phyloP scores from a whole-genome alignment of 1,139 yeast species.

The Arxiozyma slooffiae region DNA sequence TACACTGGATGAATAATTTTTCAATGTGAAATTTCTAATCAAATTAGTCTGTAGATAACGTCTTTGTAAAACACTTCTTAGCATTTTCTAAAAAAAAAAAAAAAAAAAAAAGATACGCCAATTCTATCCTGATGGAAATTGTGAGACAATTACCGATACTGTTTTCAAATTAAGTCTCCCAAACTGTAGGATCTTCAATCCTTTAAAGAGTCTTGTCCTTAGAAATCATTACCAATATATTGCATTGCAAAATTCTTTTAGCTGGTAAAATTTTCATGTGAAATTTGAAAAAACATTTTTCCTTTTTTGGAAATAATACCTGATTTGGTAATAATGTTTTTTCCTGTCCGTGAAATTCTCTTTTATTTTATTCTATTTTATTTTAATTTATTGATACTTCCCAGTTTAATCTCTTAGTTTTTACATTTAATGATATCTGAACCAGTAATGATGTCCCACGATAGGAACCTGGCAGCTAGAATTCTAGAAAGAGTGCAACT shows the following conservation, averaged over 20 bases:
- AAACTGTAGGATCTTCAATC: too few species aligned
- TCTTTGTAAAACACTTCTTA: not conserved
- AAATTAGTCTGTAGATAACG: not conserved
- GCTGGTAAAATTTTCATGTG: too few species aligned
- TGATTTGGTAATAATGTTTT: not conserved
- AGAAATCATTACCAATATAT: too few species aligned
- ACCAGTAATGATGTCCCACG: conserved; percentile 12
- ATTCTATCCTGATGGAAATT: too few species aligned
- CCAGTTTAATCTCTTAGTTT: not conserved
- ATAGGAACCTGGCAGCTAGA: conserved; percentile 26
- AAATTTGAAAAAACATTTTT: not conserved
- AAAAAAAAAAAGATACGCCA: too few species aligned
- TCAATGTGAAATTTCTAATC: not conserved
- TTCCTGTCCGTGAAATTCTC: not conserved
- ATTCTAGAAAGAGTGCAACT: conserved; percentile 29
- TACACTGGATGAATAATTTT: not conserved
- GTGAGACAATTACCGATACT: too few species aligned
- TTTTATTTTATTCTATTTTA: too few species aligned
- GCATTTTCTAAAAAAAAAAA: not conserved
- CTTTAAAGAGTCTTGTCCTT: too few species aligned
- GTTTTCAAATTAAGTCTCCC: too few species aligned
- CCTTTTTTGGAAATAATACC: not conserved
- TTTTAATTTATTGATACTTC: not conserved
- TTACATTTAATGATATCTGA: not conserved
- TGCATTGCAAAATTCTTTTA: too few species aligned